A percentile compares a stretch with the other conserved stretches of the same genome.
Evolutionary conservation across 75 land plant genomes (phyloP).

Genomic region (Cupressus sempervirens): DNA sequence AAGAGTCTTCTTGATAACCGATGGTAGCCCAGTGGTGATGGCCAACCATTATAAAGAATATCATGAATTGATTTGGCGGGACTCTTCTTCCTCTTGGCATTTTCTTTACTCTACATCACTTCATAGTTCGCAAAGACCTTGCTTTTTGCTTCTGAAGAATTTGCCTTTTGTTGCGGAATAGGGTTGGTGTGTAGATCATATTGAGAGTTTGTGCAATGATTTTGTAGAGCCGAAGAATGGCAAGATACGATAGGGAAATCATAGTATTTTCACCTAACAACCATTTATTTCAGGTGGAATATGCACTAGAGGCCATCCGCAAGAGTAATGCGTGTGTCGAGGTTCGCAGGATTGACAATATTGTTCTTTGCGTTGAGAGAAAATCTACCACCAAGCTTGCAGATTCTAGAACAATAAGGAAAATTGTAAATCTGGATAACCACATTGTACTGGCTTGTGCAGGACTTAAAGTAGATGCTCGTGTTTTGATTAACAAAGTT

Average conservation of each 20-base stretch:
- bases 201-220: not conserved
- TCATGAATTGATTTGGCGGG: too few species aligned
- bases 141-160: not conserved
- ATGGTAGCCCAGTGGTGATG: too few species aligned
- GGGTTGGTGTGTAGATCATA: not conserved
- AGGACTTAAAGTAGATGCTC: too few species aligned
- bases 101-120: not conserved
- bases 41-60: too few species aligned
- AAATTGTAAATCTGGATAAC: too few species aligned
- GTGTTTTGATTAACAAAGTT: too few species aligned
- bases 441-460: too few species aligned
- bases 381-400: slow-evolving; percentile 85
- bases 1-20: too few species aligned
- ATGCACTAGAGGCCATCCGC: too few species aligned
- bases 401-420: too few species aligned
- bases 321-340: slow-evolving; percentile 90
- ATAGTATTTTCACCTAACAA: slow-evolving; percentile 76
- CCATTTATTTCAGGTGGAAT: slow-evolving; percentile 69
- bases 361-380: slow-evolving; percentile 88
- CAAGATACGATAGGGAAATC: slow-evolving; percentile 64
- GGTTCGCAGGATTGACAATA: slow-evolving; percentile 84
- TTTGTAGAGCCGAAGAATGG: slow-evolving; percentile 32
- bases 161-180: not conserved
- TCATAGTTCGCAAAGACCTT: too few species aligned
- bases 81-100: too few species aligned